Conservation (phyloP, 345 rosid genomes). For the Acer saccharum region DNA sequence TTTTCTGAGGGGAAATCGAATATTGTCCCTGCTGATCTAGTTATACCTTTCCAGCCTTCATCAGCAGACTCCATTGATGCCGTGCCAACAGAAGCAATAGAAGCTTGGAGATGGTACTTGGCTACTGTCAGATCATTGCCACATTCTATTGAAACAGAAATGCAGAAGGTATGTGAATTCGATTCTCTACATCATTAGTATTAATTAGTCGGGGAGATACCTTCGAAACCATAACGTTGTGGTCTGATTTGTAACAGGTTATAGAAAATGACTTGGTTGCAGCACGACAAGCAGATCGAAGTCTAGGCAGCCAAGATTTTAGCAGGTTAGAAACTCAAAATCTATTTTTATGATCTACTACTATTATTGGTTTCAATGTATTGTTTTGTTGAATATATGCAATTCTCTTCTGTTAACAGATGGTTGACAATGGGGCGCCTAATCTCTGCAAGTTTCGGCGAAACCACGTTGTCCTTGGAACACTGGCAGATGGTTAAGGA, state of each 20-base stretch:
- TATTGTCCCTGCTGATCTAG: constrained; percentile 78
- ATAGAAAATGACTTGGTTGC: constrained; percentile 83
- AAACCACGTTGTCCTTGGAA: constrained; percentile 57
- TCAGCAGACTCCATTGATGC: constrained; percentile 37
- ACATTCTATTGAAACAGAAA: constrained; percentile 66
- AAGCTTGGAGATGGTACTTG: constrained; percentile 93
- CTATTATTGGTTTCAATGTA: not conserved
- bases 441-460: constrained; percentile 75
- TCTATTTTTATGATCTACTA: not conserved
- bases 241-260: constrained; percentile 37
- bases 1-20: constrained; percentile 88
- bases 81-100: constrained; percentile 35
- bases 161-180: constrained; percentile 64
- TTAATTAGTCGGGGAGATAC: not conserved
- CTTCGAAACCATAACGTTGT: not conserved
- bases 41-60: constrained; percentile 79
- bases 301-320: constrained; percentile 73
- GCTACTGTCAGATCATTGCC: constrained; percentile 70
- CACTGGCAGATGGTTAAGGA: constrained; percentile 93
- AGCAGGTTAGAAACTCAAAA: constrained; percentile 54
- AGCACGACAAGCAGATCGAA: constrained; percentile 79
- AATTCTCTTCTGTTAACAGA: constrained; percentile 36
- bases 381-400: not conserved
- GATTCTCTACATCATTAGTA: not conserved
- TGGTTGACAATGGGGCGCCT: constrained; percentile 88